Base-by-base conservation (phyloP, 441 rosid species). In the Adansonia grandidieri region DNA sequence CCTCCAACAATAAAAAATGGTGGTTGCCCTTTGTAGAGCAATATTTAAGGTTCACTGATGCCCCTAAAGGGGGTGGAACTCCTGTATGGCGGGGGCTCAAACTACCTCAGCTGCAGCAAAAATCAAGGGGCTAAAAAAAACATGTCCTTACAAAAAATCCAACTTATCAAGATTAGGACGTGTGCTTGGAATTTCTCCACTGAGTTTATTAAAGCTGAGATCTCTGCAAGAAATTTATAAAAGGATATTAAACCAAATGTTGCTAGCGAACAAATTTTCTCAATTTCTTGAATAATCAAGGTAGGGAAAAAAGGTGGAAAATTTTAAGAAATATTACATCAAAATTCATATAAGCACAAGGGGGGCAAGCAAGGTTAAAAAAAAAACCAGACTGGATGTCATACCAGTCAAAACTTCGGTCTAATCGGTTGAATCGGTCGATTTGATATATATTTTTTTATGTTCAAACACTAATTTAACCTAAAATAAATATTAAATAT, bases 161-260 rank as follows among this genome's bases (percentile, higher is more conserved):
- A 77, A 7, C 28, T 0, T 0, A 73, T 85, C 61, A 81, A 50
- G 42, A 37, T 37, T 4, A 4, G 15, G 0, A 37, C 42, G 42
- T 37, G 42, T 37, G 42, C 42, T 37, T 37, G 42, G 42, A 37
- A 37, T 37, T 74, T 9, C 78, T 69, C 93, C 96, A 37, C 72
- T 78, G 24, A 92, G 77, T 80, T 82, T 86, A 78, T 92, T 92
- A 79, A 92, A 92, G 85, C 96, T 86, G 77, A 92, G 80, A 77
- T 92, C 96, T 47, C 96, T 92, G 85, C 74, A 71, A 9, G 76
- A 7, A 17, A 81, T 14, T 37, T 37, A 32, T 13, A 32, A 13
- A 28, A 63, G 9, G 67, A 4, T 63, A 32, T 32, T 63, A 60
- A 60, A 22, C 58, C 58, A 15, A 5, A 53, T 53, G 7, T 5